Evolutionary conservation across 345 rosid genomes (phyloP), one percentile per base, ranked within the genome.

Genomic region (Salix caprea): DNA sequence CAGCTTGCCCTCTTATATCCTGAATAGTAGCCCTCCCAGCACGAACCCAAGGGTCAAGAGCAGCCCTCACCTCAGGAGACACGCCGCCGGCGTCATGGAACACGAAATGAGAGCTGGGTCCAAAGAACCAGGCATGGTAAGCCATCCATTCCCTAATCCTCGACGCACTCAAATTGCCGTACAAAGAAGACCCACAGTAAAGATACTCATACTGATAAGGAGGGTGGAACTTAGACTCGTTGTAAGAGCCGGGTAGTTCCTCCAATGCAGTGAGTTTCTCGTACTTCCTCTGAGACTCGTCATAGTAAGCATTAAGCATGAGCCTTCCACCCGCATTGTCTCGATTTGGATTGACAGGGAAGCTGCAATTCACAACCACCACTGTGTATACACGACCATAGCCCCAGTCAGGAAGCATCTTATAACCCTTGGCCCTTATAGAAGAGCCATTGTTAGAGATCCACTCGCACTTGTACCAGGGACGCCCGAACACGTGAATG

Each of bases 71-170:
- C 58, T 87, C 91, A 9, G 82, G 75, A 32, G 86, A 79, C 14
- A 90, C 92, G 0, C 95, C 98, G 3, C 98, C 98, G 1, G 98
- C 98, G 12, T 94, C 97, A 36, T 94, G 98, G 21, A 94, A 87
- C 26, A 91, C 98, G 69, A 91, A 94, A 84, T 94, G 97, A 15
- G 97, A 94, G 6, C 77, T 89, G n/a, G 85, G 84, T 0, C 98
- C 98, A 8, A 94, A 91, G 83, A 94, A 90, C 94, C 97, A 88
- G 1, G 94, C 89, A 79, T 94, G 98, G 78, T 91, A 94, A 73
- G 98, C 98, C 85, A 91, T 94, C 97, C 97, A 94, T 67, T 94
- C 98, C 68, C 95, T 79, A 34, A 94, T 84, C 76, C 98, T 87
- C 12, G 83, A 76, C 5, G 94, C 86, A 60, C 87, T 90, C 76